Percentiles rank a stretch among this genome's conserved stretches.
Conservation (phyloP, 2,329 filamentous ascomycete genomes). For the Annulohypoxylon truncatum region DNA sequence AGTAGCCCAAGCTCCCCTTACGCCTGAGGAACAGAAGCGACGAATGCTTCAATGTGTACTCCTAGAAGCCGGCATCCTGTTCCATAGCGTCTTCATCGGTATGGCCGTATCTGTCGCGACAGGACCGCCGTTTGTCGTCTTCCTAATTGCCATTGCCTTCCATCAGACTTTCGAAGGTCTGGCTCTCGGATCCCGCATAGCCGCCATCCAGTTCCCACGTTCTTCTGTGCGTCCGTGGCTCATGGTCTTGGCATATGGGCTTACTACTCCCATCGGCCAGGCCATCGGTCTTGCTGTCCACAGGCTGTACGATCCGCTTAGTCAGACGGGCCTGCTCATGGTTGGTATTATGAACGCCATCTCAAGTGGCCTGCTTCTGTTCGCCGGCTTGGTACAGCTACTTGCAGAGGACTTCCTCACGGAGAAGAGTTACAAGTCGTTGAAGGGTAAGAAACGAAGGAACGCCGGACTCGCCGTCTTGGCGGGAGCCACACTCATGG, state of each 20-base stretch:
- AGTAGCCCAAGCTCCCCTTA: conserved; percentile 48
- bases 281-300: conserved; percentile 83
- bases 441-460: conserved; percentile 70
- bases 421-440: conserved; percentile 76
- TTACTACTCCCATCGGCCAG: conserved; percentile 84
- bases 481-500: conserved; percentile 75
- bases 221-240: conserved; percentile 82
- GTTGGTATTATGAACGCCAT: conserved; percentile 91
- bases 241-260: conserved; percentile 81
- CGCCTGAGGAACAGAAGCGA: conserved; percentile 70
- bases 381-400: conserved; percentile 85
- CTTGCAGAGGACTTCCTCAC: conserved; percentile 85
- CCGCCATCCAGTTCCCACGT: conserved; percentile 81
- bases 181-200: conserved; percentile 85
- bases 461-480: conserved; percentile 73
- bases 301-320: conserved; percentile 82
- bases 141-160: conserved; percentile 83
- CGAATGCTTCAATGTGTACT: conserved; percentile 81
- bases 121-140: conserved; percentile 81
- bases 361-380: conserved; percentile 81
- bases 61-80: conserved; percentile 84
- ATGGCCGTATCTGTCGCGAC: conserved; percentile 87
- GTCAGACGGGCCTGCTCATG: conserved; percentile 79
- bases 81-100: conserved; percentile 87
- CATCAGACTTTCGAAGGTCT: conserved; percentile 92